These are phyloP conservation scores for Metschnikowia picachoensis DNA, from an alignment of 805 yeast genomes.

Conservation along the genomic window DNA sequence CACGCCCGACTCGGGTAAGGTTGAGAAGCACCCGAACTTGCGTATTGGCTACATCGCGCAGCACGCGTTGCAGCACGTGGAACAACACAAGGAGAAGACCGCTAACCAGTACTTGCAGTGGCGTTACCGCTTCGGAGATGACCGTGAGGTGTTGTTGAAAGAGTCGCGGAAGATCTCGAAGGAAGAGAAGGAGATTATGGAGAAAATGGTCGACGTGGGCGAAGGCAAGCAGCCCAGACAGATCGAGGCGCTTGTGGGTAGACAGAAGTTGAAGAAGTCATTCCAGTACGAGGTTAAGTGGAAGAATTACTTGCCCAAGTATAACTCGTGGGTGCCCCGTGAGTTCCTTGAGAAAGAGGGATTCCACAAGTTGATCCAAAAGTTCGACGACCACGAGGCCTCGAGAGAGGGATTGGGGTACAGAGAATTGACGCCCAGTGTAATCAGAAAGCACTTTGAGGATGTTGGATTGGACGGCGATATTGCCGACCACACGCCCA, in stretches of 20 bases:
- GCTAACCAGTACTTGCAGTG: constrained; percentile 97
- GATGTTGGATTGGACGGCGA: constrained; percentile 97
- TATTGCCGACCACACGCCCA: constrained; percentile 96
- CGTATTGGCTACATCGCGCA: constrained; percentile 99
- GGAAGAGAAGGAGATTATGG: constrained; percentile 70
- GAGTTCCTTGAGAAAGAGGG: constrained; percentile 66
- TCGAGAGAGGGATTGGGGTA: constrained; percentile 48
- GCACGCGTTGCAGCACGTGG: constrained; percentile 96
- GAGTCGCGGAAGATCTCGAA: constrained; percentile 82
- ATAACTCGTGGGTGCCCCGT: constrained; percentile 89
- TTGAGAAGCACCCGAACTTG: constrained; percentile 96
- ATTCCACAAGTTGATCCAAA: constrained; percentile 40
- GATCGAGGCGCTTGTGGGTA: constrained; percentile 92
- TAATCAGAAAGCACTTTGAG: constrained; percentile 93
- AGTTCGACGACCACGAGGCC: constrained; percentile 46
- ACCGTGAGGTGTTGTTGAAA: constrained; percentile 91
- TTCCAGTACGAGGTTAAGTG: constrained; percentile 97
- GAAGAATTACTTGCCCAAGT: constrained; percentile 87
- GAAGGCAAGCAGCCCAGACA: constrained; percentile 88
- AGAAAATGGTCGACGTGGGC: constrained; percentile 68
- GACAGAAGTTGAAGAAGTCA: constrained; percentile 93
- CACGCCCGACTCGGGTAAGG: constrained; percentile 80
- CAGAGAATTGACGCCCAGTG: constrained; percentile 73
- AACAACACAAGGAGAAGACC: constrained; percentile 94
- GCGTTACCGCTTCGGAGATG: constrained; percentile 98